Conservation (phyloP, 2,329 filamentous ascomycete species). For the Penicillium aurantiogriseum region DNA sequence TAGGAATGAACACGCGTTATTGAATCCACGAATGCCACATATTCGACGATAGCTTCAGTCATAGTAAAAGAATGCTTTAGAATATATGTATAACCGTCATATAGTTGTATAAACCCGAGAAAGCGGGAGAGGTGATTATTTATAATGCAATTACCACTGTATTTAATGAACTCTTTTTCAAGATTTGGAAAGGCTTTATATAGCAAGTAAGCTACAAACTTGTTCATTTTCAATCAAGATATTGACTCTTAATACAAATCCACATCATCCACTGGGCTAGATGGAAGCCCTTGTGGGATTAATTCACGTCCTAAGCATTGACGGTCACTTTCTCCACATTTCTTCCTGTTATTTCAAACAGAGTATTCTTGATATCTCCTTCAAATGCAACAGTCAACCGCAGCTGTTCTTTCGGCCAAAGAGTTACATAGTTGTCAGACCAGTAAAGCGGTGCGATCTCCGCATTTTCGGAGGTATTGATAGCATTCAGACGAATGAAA, state of each 20-base stretch:
- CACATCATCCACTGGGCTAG: background rate
- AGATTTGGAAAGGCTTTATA: background rate
- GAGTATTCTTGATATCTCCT: slow-evolving; percentile 8
- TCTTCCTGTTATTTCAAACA: slow-evolving; percentile 23
- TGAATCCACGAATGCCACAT: too few relatives aligned
- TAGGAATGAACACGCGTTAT: too few relatives aligned
- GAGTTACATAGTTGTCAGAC: slow-evolving; percentile 63
- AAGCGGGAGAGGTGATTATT: background rate
- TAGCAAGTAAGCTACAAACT: background rate
- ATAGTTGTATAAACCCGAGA: too few relatives aligned
- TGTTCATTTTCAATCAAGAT: background rate
- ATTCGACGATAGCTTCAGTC: too few relatives aligned
- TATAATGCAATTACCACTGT: too few relatives aligned
- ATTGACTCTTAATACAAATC: background rate
- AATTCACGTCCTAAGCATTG: background rate
- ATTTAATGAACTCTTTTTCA: background rate
- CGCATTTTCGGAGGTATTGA: slow-evolving; percentile 41
- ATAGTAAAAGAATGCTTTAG: too few relatives aligned
- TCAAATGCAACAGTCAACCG: slow-evolving; percentile 36
- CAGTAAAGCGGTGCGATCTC: slow-evolving; percentile 56
- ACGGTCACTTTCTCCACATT: slow-evolving; percentile 20
- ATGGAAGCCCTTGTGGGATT: background rate
- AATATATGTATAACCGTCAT: too few relatives aligned
- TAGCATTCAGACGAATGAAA: slow-evolving; percentile 55
- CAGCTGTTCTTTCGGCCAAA: slow-evolving; percentile 58